phyloP scores from a whole-genome alignment of 208 protist genomes.

The Trichomonas vaginalis region DNA sequence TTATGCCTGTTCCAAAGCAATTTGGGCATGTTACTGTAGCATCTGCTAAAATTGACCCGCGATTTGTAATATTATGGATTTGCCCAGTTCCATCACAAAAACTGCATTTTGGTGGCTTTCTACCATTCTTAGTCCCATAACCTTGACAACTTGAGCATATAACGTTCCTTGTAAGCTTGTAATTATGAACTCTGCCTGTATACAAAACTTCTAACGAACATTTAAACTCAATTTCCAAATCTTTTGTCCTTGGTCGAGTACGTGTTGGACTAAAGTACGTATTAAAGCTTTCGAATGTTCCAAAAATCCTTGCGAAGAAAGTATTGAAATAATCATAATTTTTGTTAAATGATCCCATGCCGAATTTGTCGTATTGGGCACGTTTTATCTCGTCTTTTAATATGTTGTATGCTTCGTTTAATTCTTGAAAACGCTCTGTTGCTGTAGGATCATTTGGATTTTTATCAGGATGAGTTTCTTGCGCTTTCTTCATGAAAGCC shows the following conservation, averaged over 20 bases:
- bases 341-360: not conserved
- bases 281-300: too few relatives aligned
- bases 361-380: not conserved
- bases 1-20: not conserved
- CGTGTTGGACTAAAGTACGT: not conserved
- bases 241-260: not conserved
- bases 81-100: not conserved
- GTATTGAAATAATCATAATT: not conserved
- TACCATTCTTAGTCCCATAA: not conserved
- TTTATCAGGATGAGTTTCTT: conserved; percentile 20
- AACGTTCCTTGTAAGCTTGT: not conserved
- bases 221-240: not conserved
- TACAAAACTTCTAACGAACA: not conserved
- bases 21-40: not conserved
- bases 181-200: not conserved
- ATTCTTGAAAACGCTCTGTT: not conserved
- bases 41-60: not conserved
- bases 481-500: not conserved
- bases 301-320: too few relatives aligned
- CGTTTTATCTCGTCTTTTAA: not conserved
- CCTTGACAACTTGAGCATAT: not conserved
- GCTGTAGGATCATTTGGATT: not conserved
- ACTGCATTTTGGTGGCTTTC: not conserved
- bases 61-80: not conserved
- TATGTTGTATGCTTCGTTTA: not conserved